Evolutionary conservation across 306 rosid species (phyloP), one percentile per base, ranked within the genome.

Genomic region (Herpetospermum pedunculosum): DNA sequence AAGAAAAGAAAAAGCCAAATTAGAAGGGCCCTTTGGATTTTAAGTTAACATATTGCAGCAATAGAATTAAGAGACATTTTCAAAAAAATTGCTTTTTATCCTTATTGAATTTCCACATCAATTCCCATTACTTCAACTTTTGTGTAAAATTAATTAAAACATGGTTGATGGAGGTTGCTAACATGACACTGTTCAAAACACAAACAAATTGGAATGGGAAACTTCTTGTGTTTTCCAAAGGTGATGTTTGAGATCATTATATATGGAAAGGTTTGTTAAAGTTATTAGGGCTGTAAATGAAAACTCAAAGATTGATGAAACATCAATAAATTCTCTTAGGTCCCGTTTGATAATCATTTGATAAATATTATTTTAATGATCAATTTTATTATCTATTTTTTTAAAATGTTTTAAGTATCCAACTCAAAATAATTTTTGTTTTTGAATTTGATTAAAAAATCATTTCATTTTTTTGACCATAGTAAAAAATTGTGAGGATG

Each of bases 41-140:
- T 4, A 59, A 53, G 13, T 23, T 8, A n/a, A n/a, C n/a, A n/a
- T n/a, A n/a, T n/a, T n/a, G 29, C 55, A 23, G 15, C 29, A 2
- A 53, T 3, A 8, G 10, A 53, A 23, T 53, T 50, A 50, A 53
- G 10, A 15, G 59, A 53, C 8, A 23, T 53, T 53, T 14, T 14
- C 59, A 53, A 53, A 52, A 53, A 21, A n/a, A n/a, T n/a, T n/a
- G n/a, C n/a, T n/a, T n/a, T 32, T 60, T 57, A 28, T 62, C 46
- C 70, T 34, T n/a, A 63, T 9, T 63, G 70, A 29, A 63, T 63
- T 63, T 63, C 70, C 47, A 35, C 70, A 11, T 63, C 47, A 37
- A 63, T 46, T 34, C 26, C 46, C 70, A 60, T 8, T 25, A 23
- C 62, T 54, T 54, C 0, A 54, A 54, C 62, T 21, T 53, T 9